Conservation (phyloP, 495 filamentous ascomycete genomes). For the Sordaria brevicollis region DNA sequence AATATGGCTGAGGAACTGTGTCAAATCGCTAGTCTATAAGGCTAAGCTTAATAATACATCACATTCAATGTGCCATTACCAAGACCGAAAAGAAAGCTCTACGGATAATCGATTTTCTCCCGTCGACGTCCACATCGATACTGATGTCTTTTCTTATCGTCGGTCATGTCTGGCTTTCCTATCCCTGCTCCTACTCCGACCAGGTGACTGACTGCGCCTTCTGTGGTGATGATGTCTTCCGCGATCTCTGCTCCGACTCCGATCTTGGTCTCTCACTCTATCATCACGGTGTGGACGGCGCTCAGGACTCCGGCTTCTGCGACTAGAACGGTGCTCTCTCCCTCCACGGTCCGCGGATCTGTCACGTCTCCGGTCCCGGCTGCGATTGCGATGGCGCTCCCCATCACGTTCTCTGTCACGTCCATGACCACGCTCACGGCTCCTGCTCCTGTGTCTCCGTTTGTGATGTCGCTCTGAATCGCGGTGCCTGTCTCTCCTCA, state of each 20-base stretch:
- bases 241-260: conserved; percentile 6
- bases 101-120: not conserved
- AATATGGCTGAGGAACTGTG: not conserved
- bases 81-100: not conserved
- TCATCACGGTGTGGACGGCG: conserved; percentile 3
- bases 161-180: not conserved
- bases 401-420: conserved; percentile 5
- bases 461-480: conserved; percentile 25
- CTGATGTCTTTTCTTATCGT: not conserved
- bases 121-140: not conserved
- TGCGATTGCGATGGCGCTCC: conserved; percentile 22
- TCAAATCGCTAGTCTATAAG: not conserved
- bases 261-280: conserved; percentile 3
- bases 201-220: conserved; percentile 8
- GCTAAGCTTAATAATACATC: not conserved
- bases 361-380: conserved; percentile 21
- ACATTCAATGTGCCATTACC: not conserved
- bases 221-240: not conserved
- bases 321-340: conserved; percentile 4
- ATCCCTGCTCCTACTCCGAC: conserved; percentile 19
- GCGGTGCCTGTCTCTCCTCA: conserved; percentile 14
- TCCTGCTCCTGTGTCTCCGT: conserved; percentile 25
- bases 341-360: conserved; percentile 1
- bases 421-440: conserved; percentile 11
- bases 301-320: conserved; percentile 22